Evolutionary conservation across 2,329 filamentous ascomycete genomes (phyloP), one percentile per base, ranked within the genome.

Genomic region (Coniella vitis): DNA sequence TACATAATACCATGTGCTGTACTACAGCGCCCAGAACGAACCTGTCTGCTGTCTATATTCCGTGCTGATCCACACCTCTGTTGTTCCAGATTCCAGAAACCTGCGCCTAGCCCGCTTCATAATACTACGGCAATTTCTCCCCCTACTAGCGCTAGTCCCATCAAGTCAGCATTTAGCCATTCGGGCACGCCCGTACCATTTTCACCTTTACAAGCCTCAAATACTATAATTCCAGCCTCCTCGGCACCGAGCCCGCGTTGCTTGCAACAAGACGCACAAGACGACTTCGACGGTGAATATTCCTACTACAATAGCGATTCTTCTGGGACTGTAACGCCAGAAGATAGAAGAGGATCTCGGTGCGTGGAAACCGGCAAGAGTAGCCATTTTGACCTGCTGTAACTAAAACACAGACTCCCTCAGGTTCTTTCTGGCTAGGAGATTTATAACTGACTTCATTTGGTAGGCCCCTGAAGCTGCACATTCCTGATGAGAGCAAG

Each of bases 51-150:
- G 13, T 37, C 31, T 45, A 60, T 66, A 58, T 59, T 52, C 51
- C 56, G 60, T 62, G 55, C 60, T 64, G 55, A 64, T 53, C 54
- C 53, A 56, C 55, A 55, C 47, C 47, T 49, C 36, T 59, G 53
- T 56, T 48, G 47, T 52, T 53, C 45, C 59, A 79, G 75, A 70
- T 73, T 70, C 46, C 67, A 71, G 60, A 72, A 68, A 60, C 61
- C 68, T 48, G 65, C 70, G 53, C 72, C 74, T 38, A 78, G 74
- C 58, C 75, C 75, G 55, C 65, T 78, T 41, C 68, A 70, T 51
- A 68, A 69, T 49, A 70, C 59, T 55, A 67, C 63, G 49, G 65
- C 68, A 47, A 62, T 69, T 42, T 72, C 70, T 58, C 66, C 67
- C 53, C 66, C 71, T 45, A 62, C 68, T 52, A 71, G 62, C 56